Evolutionary conservation across 2,329 filamentous ascomycete species (phyloP).

Genomic region (Cadophora luteo-olivacea): DNA sequence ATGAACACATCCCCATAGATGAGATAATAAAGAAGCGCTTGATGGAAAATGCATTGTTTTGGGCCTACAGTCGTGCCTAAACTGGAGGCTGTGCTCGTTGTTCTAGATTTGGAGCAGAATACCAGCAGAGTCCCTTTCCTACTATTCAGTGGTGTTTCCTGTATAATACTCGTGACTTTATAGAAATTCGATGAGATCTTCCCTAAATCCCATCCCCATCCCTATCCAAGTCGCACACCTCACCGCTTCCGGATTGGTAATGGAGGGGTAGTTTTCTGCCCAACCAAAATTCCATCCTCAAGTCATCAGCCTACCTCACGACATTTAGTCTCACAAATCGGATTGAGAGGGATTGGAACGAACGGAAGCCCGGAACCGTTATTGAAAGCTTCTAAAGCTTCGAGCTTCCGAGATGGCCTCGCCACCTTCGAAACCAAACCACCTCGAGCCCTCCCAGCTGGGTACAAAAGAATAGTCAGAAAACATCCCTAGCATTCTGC

Average conservation of each 20-base stretch:
- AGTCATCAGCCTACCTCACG: background rate
- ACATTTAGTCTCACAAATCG: background rate
- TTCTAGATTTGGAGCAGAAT: slow-evolving; percentile 45
- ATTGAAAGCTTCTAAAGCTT: background rate
- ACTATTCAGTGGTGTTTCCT: background rate
- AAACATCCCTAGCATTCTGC: slow-evolving; percentile 32
- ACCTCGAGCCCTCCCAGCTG: slow-evolving; percentile 76
- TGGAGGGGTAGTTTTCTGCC: slow-evolving; percentile 27
- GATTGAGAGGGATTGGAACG: background rate
- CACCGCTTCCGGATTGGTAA: slow-evolving; percentile 26
- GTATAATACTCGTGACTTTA: slow-evolving; percentile 26
- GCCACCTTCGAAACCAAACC: slow-evolving; percentile 56
- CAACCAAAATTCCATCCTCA: no score
- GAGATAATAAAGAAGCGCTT: slow-evolving; percentile 40
- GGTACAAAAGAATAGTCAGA: slow-evolving; percentile 88
- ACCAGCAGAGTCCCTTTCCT: slow-evolving; percentile 41
- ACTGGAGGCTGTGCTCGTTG: slow-evolving; percentile 37
- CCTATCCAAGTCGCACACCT: background rate
- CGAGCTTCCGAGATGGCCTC: slow-evolving; percentile 30
- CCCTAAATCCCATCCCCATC: slow-evolving; percentile 8
- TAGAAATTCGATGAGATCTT: slow-evolving; percentile 4
- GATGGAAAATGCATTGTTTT: slow-evolving; percentile 38
- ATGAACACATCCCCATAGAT: slow-evolving; percentile 59
- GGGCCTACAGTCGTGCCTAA: slow-evolving; percentile 37
- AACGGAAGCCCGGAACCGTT: background rate